Conservation (phyloP, 441 rosid species). For the Kokia cookei region DNA sequence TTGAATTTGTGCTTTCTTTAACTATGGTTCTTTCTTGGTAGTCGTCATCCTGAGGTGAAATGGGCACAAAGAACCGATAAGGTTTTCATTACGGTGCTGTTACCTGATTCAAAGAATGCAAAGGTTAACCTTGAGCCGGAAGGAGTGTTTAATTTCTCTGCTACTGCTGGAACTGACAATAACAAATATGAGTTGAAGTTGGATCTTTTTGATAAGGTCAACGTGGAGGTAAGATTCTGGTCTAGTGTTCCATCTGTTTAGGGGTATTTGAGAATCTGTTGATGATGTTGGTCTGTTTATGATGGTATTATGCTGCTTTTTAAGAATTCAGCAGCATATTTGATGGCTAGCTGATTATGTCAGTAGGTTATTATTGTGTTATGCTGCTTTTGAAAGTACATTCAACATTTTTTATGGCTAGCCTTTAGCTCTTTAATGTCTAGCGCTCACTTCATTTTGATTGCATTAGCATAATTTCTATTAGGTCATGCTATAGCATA, state of each 20-base stretch:
- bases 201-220: conserved; percentile 67
- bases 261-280: neutral
- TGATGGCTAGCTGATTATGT: neutral
- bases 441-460: neutral
- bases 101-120: conserved; percentile 61
- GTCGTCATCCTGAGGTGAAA: conserved; percentile 76
- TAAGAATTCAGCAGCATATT: neutral
- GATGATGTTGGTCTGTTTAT: neutral
- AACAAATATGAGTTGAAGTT: conserved; percentile 53
- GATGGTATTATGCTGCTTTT: neutral
- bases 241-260: neutral
- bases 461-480: neutral
- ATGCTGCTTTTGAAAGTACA: neutral
- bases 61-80: conserved; percentile 75
- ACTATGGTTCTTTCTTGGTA: conserved; percentile 10
- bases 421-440: neutral
- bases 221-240: conserved; percentile 49
- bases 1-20: neutral
- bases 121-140: conserved; percentile 66
- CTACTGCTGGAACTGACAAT: conserved; percentile 51
- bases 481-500: neutral
- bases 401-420: neutral
- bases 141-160: conserved; percentile 59
- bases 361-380: too few relatives aligned
- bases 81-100: conserved; percentile 50